Evolutionary conservation across 1,139 yeast genomes (phyloP).

Genomic region (Suhomyces anneliseae): DNA sequence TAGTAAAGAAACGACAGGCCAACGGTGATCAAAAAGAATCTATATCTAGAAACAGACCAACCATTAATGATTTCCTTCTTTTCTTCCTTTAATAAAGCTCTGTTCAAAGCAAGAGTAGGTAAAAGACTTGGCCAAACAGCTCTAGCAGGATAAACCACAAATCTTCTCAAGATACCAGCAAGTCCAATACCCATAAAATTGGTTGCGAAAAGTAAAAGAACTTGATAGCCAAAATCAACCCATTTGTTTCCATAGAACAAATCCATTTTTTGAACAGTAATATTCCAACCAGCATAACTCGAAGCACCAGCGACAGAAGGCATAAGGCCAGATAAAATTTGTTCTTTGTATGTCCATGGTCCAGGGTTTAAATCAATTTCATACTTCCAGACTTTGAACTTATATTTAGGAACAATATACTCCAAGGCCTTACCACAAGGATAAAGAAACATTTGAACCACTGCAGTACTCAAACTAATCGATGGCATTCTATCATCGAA

Average conservation of each 20-base stretch:
- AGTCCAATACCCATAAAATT: slow-evolving; percentile 25
- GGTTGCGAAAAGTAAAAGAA: slow-evolving; percentile 16
- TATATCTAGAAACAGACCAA: slow-evolving; percentile 20
- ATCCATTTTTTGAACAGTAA: slow-evolving; percentile 18
- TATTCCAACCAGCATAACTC: slow-evolving; percentile 17
- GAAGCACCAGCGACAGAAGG: slow-evolving; percentile 17
- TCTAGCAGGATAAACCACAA: slow-evolving; percentile 17
- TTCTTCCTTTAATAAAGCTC: slow-evolving; percentile 19
- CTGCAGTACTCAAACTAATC: slow-evolving; percentile 48
- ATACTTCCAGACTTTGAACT: slow-evolving; percentile 18
- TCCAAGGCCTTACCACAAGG: slow-evolving; percentile 48
- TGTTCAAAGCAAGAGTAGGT: slow-evolving; percentile 22
- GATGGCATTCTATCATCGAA: slow-evolving; percentile 57
- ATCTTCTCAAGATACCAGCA: slow-evolving; percentile 22
- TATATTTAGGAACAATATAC: slow-evolving; percentile 23
- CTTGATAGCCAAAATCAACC: slow-evolving; percentile 19
- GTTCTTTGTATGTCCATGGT: slow-evolving; percentile 26
- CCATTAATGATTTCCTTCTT: slow-evolving; percentile 19
- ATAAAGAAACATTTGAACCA: slow-evolving; percentile 58
- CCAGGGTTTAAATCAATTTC: slow-evolving; percentile 24
- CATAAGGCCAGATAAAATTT: slow-evolving; percentile 22
- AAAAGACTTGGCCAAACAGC: slow-evolving; percentile 20
- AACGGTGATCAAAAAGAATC: slow-evolving; percentile 14
- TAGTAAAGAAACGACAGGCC: slow-evolving; percentile 18
- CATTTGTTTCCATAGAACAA: slow-evolving; percentile 17